Evolutionary conservation across 345 rosid genomes (phyloP), one percentile per base, ranked within the genome.

Genomic region (Lagerstroemia speciosa): DNA sequence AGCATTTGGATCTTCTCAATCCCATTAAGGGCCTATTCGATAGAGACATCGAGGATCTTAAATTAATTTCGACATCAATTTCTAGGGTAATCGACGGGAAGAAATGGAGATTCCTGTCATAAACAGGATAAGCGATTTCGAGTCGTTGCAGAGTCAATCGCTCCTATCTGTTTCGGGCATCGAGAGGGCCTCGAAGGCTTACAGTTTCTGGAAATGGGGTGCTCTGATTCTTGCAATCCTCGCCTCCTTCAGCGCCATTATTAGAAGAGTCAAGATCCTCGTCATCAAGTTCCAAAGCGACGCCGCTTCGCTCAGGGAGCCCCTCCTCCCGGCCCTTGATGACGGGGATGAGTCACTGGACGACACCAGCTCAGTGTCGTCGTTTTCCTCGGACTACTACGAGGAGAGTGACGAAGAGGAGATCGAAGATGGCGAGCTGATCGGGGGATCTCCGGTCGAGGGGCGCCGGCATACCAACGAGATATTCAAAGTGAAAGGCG

Each of bases 81-180:
- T 67, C 1, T 19, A 22, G 17, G 52, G 38, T 15, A 41, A 17
- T 40, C 15, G 37, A n/a, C 24, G 3, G 2, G 46, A 41, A 29
- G 20, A 10, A 22, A 89, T 92, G 96, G 92, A 89, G 67, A 80
- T 89, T 20, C 86, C 92, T 2, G 84, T 89, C 9, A 76, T 86
- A 40, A 78, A 84, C 64, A 78, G 89, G 65, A 79, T 92, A 64
- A 75, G 76, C 68, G 88, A 89, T 62, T 82, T 89, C 50, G 88
- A 92, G 62, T 67, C 80, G 30, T 48, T 73, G 12, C 78, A 74
- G 66, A 72, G 72, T 64, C 80, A 72, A 14, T 71, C 69, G 17
- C 50, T 64, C 26, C 74, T 64, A 37, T 71, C 74, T 19, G 31
- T 66, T 33, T 72, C 72, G 29, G 41, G 40, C 40, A n/a, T 58